A percentile compares a stretch with the other conserved stretches of the same genome.
Evolutionary conservation across 495 filamentous ascomycete genomes (phyloP).

Genomic region (Podospora fimiseda): DNA sequence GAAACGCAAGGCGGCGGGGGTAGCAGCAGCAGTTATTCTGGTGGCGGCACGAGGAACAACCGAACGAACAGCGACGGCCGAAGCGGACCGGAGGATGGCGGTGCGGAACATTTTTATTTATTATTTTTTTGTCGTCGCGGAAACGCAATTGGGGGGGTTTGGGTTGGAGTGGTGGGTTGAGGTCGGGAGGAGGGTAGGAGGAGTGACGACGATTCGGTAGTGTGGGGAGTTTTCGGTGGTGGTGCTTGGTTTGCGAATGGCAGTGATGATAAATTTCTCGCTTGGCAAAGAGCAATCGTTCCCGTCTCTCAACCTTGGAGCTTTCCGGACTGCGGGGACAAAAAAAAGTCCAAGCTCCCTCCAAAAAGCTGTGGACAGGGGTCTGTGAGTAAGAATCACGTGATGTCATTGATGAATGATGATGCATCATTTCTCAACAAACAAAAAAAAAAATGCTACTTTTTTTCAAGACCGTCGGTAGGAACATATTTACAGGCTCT

Average conservation of each 20-base stretch:
- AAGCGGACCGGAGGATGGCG: constrained; percentile 63
- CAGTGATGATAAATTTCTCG: constrained; percentile 43
- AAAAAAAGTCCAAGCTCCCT: no score
- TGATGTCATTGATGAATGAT: no score
- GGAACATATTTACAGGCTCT: constrained; percentile 24
- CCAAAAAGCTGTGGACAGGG: background rate
- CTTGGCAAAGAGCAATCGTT: constrained; percentile 11
- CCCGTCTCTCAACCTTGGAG: constrained; percentile 10
- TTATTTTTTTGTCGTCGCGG: background rate
- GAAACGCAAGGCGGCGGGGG: constrained; percentile 26
- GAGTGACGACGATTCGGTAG: constrained; percentile 7
- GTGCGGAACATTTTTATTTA: constrained; percentile 71
- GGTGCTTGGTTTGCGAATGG: no score
- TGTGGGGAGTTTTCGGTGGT: background rate
- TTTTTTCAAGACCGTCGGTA: background rate
- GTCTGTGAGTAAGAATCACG: constrained; percentile 5
- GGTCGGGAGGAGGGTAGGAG: constrained; percentile 10
- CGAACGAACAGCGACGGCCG: constrained; percentile 47
- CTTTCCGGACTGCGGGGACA: constrained; percentile 12
- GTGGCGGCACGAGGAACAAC: constrained; percentile 52
- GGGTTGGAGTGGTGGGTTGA: constrained; percentile 14
- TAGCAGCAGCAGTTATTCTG: constrained; percentile 45
- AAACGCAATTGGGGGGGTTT: constrained; percentile 1
- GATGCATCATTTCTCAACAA: no score
- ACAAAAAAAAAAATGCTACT: background rate